Conservation (phyloP, 106 monocot species). For the Platanthera guangdongensis region DNA sequence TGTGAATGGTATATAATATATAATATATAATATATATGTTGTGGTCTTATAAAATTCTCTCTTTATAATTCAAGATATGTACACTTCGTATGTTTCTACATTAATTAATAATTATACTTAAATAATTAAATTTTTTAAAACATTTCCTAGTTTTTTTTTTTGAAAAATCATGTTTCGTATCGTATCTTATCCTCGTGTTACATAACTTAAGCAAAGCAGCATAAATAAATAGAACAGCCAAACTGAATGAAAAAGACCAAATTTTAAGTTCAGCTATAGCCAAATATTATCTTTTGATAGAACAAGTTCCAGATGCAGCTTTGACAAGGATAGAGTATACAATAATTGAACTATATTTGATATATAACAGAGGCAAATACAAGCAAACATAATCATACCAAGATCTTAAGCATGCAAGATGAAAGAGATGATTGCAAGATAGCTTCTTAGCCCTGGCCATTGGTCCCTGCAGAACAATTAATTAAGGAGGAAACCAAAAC, state of each 20-base stretch:
- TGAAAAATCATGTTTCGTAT: no score
- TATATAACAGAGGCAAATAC: background rate
- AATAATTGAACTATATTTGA: background rate
- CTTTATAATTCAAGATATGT: no score
- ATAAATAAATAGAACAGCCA: background rate
- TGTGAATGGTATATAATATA: no score
- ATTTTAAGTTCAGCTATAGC: background rate
- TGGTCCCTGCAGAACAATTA: slow-evolving; percentile 52
- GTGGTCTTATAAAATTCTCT: no score
- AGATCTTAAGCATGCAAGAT: slow-evolving; percentile 88
- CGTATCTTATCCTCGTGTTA: no score
- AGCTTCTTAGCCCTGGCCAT: slow-evolving; percentile 95
- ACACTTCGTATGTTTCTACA: no score
- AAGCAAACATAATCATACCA: slow-evolving; percentile 46
- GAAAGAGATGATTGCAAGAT: slow-evolving; percentile 90
- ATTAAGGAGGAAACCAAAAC: background rate
- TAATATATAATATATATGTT: no score
- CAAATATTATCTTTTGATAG: no score
- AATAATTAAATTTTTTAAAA: no score
- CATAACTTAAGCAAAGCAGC: background rate
- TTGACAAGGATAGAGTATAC: background rate
- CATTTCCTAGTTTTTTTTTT: no score
- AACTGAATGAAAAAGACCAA: background rate
- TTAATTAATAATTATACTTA: no score
- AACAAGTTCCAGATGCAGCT: background rate